These are phyloP conservation scores for Entomophthora muscae DNA, from an alignment of 371 early-diverging fungal species.

Conservation along the genomic window DNA sequence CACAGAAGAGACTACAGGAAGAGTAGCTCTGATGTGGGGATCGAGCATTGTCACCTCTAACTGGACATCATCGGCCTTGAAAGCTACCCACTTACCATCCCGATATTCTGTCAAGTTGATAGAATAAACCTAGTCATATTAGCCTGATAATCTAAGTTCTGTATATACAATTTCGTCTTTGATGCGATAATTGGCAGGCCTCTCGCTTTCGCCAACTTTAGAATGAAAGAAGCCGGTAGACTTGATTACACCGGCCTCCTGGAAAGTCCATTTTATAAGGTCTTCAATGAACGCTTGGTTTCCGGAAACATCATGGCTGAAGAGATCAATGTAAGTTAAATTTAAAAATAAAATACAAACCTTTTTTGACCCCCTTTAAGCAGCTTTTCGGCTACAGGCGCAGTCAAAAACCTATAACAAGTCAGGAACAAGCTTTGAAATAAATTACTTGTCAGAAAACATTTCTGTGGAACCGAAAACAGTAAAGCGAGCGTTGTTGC, in stretches of 20 bases:
- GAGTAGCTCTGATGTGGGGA: conserved; percentile 75
- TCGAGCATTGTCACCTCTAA: conserved; percentile 91
- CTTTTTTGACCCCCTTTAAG: neutral
- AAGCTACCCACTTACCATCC: conserved; percentile 68
- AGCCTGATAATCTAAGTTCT: neutral
- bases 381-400: neutral
- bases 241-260: conserved; percentile 76
- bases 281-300: conserved; percentile 56
- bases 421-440: neutral
- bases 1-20: conserved; percentile 25
- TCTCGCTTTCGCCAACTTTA: conserved; percentile 37
- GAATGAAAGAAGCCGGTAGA: conserved; percentile 42
- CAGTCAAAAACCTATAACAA: neutral
- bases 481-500: conserved; percentile 73
- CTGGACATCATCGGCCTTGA: conserved; percentile 54
- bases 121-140: conserved; percentile 37
- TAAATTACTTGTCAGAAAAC: conserved; percentile 46
- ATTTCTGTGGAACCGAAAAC: conserved; percentile 65
- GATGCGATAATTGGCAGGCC: conserved; percentile 63
- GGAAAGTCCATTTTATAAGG: conserved; percentile 76
- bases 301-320: conserved; percentile 23
- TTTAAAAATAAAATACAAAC: neutral
- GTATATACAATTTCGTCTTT: conserved; percentile 73
- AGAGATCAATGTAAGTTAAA: neutral
- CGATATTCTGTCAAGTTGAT: conserved; percentile 60